Percentiles rank a stretch among this genome's conserved stretches.
phyloP scores from a whole-genome alignment of 352 stramenopile species.

The Pythium chondricola region DNA sequence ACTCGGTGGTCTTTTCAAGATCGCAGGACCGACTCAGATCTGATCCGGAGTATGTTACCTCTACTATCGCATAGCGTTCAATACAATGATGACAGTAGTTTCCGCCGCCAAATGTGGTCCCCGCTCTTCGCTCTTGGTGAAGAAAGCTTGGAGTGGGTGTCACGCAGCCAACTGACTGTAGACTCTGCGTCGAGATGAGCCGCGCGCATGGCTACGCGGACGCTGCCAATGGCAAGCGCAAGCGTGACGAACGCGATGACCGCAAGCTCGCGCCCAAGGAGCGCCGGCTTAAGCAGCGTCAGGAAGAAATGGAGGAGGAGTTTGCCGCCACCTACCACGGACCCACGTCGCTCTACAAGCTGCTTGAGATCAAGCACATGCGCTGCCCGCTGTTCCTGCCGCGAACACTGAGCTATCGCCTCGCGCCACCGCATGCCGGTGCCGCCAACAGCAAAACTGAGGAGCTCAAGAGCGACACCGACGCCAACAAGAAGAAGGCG shows the following conservation, averaged over 20 bases:
- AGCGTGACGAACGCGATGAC: slow-evolving; percentile 49
- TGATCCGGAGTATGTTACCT: too few relatives aligned
- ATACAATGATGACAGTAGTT: slow-evolving; percentile 1
- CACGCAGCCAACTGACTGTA: too few relatives aligned
- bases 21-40: slow-evolving; percentile 11
- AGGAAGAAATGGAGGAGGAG: slow-evolving; percentile 76
- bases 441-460: slow-evolving; percentile 4
- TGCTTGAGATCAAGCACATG: slow-evolving; percentile 69
- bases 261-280: slow-evolving; percentile 24
- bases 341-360: slow-evolving; percentile 78
- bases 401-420: slow-evolving; percentile 71
- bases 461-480: neutral
- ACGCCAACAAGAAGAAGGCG: slow-evolving; percentile 2
- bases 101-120: neutral
- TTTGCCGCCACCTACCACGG: slow-evolving; percentile 75
- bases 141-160: too few relatives aligned
- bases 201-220: too few relatives aligned
- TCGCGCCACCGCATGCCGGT: slow-evolving; percentile 19
- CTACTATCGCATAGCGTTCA: neutral
- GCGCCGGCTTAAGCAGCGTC: slow-evolving; percentile 40
- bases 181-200: too few relatives aligned
- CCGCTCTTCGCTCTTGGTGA: too few relatives aligned
- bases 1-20: slow-evolving; percentile 27
- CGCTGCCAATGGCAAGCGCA: slow-evolving; percentile 44
- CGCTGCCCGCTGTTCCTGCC: slow-evolving; percentile 68